Percentiles rank a stretch among this genome's conserved stretches.
These are phyloP conservation scores for Croton setiger DNA, from an alignment of 441 rosid genomes.

Conservation along the genomic window DNA sequence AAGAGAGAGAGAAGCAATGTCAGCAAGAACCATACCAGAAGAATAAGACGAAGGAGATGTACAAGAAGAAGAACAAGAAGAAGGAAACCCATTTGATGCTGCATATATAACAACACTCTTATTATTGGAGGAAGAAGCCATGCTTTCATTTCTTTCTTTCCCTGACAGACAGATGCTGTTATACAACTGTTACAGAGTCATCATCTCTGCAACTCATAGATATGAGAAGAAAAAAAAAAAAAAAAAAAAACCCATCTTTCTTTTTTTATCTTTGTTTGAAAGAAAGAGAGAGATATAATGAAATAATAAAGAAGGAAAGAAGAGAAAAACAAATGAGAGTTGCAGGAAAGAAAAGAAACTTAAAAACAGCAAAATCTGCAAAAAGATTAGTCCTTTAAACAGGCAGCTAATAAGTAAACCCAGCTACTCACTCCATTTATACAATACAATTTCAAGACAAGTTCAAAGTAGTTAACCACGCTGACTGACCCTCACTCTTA, in stretches of 20 bases:
- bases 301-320: constrained; percentile 2
- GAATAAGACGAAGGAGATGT: constrained; percentile 18
- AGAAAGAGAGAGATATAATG: too few species aligned
- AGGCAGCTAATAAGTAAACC: constrained; percentile 12
- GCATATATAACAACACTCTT: constrained; percentile 29
- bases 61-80: constrained; percentile 12
- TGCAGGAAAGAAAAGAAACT: background rate
- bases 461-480: constrained; percentile 15
- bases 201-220: constrained; percentile 16
- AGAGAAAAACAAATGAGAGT: background rate
- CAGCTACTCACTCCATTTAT: background rate
- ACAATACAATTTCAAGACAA: background rate
- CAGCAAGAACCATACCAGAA: constrained; percentile 37
- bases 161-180: constrained; percentile 65
- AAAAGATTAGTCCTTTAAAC: constrained; percentile 6
- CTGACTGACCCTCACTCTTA: background rate
- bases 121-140: constrained; percentile 23
- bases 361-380: constrained; percentile 27
- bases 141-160: constrained; percentile 29
- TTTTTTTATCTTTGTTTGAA: background rate
- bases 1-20: constrained; percentile 57
- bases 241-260: background rate
- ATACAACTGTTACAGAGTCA: constrained; percentile 50
- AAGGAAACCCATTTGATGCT: constrained; percentile 18
- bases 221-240: constrained; percentile 5